phyloP scores from a whole-genome alignment of 257 asterid species.

The Penstemon davidsonii region DNA sequence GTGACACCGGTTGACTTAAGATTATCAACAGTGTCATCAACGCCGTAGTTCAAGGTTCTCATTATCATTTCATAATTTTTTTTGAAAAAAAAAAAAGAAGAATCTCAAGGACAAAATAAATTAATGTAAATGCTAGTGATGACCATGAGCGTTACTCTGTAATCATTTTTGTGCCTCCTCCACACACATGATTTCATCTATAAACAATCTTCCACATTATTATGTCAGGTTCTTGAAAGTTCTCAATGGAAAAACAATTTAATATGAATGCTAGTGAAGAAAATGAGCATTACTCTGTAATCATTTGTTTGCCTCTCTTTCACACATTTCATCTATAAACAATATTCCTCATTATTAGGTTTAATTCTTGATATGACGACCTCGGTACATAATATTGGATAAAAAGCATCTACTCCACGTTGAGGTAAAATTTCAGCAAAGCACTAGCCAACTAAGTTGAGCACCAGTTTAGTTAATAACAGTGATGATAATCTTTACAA shows the following conservation, averaged over 20 bases:
- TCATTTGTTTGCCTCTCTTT: slow-evolving; percentile 5
- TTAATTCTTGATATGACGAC: not conserved
- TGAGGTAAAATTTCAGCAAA: too few species aligned
- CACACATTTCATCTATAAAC: not conserved
- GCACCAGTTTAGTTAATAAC: not conserved
- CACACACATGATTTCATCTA: too few species aligned
- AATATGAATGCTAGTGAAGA: not conserved
- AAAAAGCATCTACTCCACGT: too few species aligned
- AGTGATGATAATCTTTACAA: not conserved
- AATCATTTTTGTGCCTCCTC: too few species aligned
- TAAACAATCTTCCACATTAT: too few species aligned
- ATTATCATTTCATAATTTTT: not conserved
- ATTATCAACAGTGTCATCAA: slow-evolving; percentile 25
- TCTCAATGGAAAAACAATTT: not conserved
- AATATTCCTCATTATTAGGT: slow-evolving; percentile 6
- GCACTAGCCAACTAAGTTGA: slow-evolving; percentile 11
- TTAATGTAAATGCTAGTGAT: not conserved
- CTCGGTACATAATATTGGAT: not conserved
- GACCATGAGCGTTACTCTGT: too few species aligned
- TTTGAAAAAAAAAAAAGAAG: too few species aligned
- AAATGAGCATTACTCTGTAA: not conserved
- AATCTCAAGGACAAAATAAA: slow-evolving; percentile 5
- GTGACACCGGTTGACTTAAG: slow-evolving; percentile 4
- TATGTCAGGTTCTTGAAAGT: not conserved
- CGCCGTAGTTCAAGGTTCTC: slow-evolving; percentile 8